A percentile compares a stretch with the other conserved stretches of the same genome.
phyloP scores from a whole-genome alignment of 805 yeast genomes.

The Sugiyamaella qingdaonensis region DNA sequence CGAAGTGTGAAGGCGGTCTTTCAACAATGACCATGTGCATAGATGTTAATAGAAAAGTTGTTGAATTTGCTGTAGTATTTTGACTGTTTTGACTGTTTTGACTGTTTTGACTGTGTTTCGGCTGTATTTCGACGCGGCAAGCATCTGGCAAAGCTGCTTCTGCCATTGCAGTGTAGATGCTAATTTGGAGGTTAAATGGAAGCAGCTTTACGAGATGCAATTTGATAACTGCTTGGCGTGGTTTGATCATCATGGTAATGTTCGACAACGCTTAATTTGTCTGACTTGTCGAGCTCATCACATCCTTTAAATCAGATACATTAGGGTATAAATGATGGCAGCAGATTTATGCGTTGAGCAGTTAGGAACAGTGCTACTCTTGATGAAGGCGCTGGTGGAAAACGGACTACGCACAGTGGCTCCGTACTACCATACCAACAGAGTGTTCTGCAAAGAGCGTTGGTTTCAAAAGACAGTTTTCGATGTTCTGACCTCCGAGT shows the following conservation, averaged over 20 bases:
- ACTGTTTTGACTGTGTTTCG: too few species aligned
- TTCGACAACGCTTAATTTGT: too few species aligned
- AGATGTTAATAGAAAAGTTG: conserved; percentile 6
- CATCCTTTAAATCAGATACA: background rate
- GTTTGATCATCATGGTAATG: too few species aligned
- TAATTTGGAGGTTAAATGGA: too few species aligned
- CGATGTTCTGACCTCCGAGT: conserved; percentile 72
- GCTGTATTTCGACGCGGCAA: too few species aligned
- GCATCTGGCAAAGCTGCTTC: too few species aligned
- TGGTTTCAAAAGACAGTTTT: conserved; percentile 77
- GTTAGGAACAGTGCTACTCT: background rate
- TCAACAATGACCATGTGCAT: conserved; percentile 23
- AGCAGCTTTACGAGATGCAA: too few species aligned
- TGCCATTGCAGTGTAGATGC: too few species aligned
- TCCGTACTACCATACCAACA: conserved; percentile 37
- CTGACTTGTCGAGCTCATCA: too few species aligned
- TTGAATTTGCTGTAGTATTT: background rate
- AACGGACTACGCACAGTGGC: conserved; percentile 10
- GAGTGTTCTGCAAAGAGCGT: conserved; percentile 77
- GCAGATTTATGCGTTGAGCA: background rate
- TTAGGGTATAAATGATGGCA: background rate
- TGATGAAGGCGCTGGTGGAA: background rate
- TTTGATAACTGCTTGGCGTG: too few species aligned
- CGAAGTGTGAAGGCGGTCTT: conserved; percentile 17
- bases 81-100: too few species aligned